Evolutionary conservation across 2,329 filamentous ascomycete genomes (phyloP).

Genomic region (Aspergillus hiratsukae): DNA sequence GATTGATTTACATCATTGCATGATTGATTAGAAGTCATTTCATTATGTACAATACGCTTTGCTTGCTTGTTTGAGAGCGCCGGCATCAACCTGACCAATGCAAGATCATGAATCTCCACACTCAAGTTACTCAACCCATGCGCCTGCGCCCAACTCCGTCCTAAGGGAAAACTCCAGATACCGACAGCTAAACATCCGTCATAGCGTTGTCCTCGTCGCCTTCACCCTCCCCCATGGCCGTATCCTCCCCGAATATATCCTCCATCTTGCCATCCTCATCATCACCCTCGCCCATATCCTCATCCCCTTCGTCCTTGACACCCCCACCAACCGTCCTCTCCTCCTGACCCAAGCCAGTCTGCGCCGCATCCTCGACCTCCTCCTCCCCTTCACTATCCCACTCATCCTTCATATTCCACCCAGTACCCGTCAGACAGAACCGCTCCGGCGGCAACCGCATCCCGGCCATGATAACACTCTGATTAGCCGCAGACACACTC

Average conservation of each 20-base stretch:
- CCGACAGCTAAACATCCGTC: conserved; percentile 34
- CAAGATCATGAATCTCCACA: conserved; percentile 1
- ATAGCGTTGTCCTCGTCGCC: conserved; percentile 37
- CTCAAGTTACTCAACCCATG: not conserved
- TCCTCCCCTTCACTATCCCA: conserved; percentile 54
- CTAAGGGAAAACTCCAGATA: conserved; percentile 1
- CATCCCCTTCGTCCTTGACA: conserved; percentile 31
- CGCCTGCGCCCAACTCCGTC: not conserved
- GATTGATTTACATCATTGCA: not conserved
- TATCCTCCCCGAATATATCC: conserved; percentile 44
- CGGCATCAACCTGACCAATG: conserved; percentile 1
- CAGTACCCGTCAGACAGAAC: conserved; percentile 55
- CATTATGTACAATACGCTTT: conserved; percentile 11
- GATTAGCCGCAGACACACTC: conserved; percentile 19
- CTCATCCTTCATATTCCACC: conserved; percentile 55
- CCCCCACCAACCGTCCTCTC: conserved; percentile 19
- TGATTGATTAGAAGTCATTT: conserved; percentile 2
- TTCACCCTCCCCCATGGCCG: conserved; percentile 34
- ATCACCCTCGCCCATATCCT: conserved; percentile 34
- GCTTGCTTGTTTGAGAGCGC: not conserved
- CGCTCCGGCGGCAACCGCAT: conserved; percentile 58
- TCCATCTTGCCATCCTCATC: conserved; percentile 47
- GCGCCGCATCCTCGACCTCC: conserved; percentile 23
- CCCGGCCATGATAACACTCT: conserved; percentile 45
- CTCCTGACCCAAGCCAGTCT: conserved; percentile 25